phyloP scores from a whole-genome alignment of 805 yeast genomes.

The Starmerella powellii region DNA sequence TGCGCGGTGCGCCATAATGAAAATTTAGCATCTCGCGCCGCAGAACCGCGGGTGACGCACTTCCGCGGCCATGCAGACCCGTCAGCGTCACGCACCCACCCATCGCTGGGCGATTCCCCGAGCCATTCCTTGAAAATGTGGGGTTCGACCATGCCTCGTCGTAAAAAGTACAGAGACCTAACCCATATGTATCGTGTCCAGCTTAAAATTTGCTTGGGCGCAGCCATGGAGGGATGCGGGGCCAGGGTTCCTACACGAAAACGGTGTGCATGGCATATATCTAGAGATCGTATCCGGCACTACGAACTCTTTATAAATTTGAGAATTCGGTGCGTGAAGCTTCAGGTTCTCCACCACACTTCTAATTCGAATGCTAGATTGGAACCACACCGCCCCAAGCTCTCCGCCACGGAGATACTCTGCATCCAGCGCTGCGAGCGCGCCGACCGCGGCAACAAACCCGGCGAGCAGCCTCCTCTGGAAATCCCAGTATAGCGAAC shows the following conservation, averaged over 20 bases:
- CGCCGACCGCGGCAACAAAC: no score
- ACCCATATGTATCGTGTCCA: slow-evolving; percentile 11
- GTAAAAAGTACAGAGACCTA: slow-evolving; percentile 14
- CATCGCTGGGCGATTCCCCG: no score
- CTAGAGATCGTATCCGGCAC: neutral
- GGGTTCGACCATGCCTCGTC: slow-evolving; percentile 5
- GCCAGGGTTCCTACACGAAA: slow-evolving; percentile 8
- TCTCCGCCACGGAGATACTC: slow-evolving; percentile 8
- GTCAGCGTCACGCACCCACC: no score
- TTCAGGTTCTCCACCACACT: neutral
- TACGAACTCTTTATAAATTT: neutral
- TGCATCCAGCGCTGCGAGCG: no score
- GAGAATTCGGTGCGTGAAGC: neutral
- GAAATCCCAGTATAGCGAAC: slow-evolving; percentile 1
- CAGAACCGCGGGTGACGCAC: no score
- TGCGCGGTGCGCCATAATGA: no score
- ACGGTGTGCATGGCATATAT: slow-evolving; percentile 2
- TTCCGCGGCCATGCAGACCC: no score
- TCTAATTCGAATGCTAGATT: neutral
- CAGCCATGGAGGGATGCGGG: slow-evolving; percentile 6
- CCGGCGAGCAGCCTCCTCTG: neutral
- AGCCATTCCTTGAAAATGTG: no score
- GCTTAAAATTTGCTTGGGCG: slow-evolving; percentile 11
- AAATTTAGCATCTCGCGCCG: no score
- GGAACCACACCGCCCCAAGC: neutral